Conservation (phyloP, 805 yeast genomes). For the Hanseniaspora clermontiae region DNA sequence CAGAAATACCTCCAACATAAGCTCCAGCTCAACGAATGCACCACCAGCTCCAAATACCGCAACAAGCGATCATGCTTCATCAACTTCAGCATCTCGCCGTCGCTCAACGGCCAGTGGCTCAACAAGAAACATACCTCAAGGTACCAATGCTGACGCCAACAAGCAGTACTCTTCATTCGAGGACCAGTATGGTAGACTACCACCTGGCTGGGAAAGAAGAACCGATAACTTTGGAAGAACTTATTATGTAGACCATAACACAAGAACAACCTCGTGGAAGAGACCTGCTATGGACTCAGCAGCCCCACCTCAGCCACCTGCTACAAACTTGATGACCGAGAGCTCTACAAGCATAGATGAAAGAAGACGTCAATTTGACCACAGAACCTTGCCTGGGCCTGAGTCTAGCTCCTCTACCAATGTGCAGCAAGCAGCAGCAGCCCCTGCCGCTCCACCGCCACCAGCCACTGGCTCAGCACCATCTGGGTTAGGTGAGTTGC, state of each 20-base stretch:
- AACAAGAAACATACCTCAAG: constrained; percentile 17
- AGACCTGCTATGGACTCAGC: constrained; percentile 77
- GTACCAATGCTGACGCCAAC: constrained; percentile 18
- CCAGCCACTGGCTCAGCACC: constrained; percentile 62
- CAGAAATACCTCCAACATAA: not conserved
- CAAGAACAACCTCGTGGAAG: constrained; percentile 98
- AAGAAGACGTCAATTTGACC: constrained; percentile 82
- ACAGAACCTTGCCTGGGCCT: constrained; percentile 69
- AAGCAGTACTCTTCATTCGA: constrained; percentile 87
- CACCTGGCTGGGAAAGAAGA: constrained; percentile 98
- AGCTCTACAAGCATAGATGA: constrained; percentile 63
- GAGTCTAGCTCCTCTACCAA: constrained; percentile 39
- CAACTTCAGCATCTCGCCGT: constrained; percentile 10
- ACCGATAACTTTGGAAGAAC: constrained; percentile 96
- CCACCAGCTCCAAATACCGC: not conserved
- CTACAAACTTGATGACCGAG: constrained; percentile 25
- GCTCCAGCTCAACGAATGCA: not conserved
- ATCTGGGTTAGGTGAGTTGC: constrained; percentile 90
- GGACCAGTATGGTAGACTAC: constrained; percentile 91
- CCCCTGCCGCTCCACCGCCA: constrained; percentile 44
- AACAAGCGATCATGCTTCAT: not conserved
- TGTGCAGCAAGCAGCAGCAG: constrained; percentile 23
- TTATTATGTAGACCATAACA: constrained; percentile 94
- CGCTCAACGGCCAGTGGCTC: constrained; percentile 17
- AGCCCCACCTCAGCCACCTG: constrained; percentile 37